These are phyloP conservation scores for Cordyceps cicadae DNA, from an alignment of 2,329 filamentous ascomycete genomes.

Conservation along the genomic window DNA sequence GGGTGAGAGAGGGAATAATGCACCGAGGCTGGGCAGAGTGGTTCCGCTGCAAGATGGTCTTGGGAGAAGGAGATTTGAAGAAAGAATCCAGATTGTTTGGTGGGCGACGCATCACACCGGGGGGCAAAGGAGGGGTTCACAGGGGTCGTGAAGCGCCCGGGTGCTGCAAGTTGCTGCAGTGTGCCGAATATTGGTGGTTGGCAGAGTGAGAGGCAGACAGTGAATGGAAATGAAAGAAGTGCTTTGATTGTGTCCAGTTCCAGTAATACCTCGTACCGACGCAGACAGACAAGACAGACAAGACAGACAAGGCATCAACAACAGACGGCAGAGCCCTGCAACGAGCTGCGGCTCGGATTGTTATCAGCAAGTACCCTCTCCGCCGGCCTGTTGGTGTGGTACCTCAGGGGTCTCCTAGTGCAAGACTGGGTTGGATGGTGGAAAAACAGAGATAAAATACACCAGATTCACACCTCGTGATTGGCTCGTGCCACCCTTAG, in stretches of 20 bases:
- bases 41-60: background rate
- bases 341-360: too few species aligned
- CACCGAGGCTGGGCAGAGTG: constrained; percentile 7
- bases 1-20: constrained; percentile 6
- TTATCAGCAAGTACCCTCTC: constrained; percentile 7
- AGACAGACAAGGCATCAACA: background rate
- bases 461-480: constrained; percentile 22
- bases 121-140: background rate
- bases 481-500: constrained; percentile 30
- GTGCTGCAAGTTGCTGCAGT: background rate
- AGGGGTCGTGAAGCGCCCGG: background rate
- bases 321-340: too few species aligned
- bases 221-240: too few species aligned
- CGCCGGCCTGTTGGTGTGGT: constrained; percentile 23
- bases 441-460: constrained; percentile 35
- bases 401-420: constrained; percentile 31
- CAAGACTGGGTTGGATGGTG: constrained; percentile 25
- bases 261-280: background rate
- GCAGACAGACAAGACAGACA: background rate
- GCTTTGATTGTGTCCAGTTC: background rate
- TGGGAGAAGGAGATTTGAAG: background rate
- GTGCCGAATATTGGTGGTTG: background rate
- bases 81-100: background rate
- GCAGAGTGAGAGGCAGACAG: background rate
- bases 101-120: background rate